Percentiles rank a stretch among this genome's conserved stretches.
Conservation (phyloP, 345 rosid species). For the Geranium brycei region DNA sequence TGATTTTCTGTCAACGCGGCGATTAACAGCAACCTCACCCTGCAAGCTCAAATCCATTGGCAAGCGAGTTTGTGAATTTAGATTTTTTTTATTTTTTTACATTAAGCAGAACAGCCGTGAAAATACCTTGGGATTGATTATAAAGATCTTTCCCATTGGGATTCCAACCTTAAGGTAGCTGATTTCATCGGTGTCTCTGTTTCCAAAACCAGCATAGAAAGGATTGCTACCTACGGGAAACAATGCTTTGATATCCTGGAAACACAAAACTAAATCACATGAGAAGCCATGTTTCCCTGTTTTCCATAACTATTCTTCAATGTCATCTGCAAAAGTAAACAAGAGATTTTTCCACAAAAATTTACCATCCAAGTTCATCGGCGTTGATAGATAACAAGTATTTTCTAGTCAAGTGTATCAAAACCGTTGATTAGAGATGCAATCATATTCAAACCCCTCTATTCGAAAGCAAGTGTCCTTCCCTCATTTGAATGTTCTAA, state of each 20-base stretch:
- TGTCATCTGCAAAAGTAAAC: not conserved
- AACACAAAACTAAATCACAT: slow-evolving; percentile 3
- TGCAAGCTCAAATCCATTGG: slow-evolving; percentile 24
- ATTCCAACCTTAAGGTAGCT: slow-evolving; percentile 97
- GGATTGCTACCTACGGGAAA: slow-evolving; percentile 85
- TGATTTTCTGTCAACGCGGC: slow-evolving; percentile 65
- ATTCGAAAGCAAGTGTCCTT: no score
- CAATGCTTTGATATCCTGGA: slow-evolving; percentile 72
- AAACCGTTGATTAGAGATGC: no score
- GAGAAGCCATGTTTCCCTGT: not conserved
- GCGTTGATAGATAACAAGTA: no score
- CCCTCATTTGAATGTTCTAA: no score
- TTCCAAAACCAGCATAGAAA: slow-evolving; percentile 98
- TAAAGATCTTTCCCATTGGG: slow-evolving; percentile 88
- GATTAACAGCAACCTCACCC: slow-evolving; percentile 90
- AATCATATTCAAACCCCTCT: no score
- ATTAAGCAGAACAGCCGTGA: not conserved
- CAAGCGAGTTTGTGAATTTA: not conserved
- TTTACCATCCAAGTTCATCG: no score
- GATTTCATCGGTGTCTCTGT: slow-evolving; percentile 90
- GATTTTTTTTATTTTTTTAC: not conserved
- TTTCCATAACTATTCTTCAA: not conserved
- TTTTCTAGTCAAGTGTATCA: no score
- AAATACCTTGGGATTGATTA: slow-evolving; percentile 84
- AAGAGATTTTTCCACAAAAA: no score